A percentile compares a stretch with the other conserved stretches of the same genome.
phyloP scores from a whole-genome alignment of 148 eudicot genomes.

The Rhododendron ferrugineum region DNA sequence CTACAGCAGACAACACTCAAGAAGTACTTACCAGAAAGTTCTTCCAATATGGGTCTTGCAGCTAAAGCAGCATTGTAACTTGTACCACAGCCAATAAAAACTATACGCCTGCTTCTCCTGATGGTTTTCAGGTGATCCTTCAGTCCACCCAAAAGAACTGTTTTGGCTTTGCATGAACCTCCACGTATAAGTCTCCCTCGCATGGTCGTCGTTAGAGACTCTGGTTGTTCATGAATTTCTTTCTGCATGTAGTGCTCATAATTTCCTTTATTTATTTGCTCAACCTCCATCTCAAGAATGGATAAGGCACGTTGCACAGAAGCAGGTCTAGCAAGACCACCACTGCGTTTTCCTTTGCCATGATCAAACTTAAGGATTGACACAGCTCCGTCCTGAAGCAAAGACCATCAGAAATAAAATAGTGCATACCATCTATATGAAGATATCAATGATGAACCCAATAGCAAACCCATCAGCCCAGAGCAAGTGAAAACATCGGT shows the following conservation, averaged over 20 bases:
- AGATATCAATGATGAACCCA: background rate
- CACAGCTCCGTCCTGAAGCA: conserved; percentile 74
- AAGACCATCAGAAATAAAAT: background rate
- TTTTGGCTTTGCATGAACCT: conserved; percentile 79
- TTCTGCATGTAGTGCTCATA: conserved; percentile 94
- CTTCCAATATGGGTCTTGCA: conserved; percentile 90
- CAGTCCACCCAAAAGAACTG: conserved; percentile 86
- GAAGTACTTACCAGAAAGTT: conserved; percentile 75
- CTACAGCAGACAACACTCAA: conserved; percentile 6
- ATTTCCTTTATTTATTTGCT: conserved; percentile 88
- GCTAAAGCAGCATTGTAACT: conserved; percentile 99
- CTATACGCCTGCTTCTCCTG: conserved; percentile 90
- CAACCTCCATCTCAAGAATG: conserved; percentile 90
- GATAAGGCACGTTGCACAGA: conserved; percentile 86
- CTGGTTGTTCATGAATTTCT: conserved; percentile 90
- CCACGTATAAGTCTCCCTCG: conserved; percentile 94
- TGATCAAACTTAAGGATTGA: conserved; percentile 76
- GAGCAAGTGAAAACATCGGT: background rate
- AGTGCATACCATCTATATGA: background rate
- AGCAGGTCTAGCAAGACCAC: conserved; percentile 33
- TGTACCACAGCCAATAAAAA: conserved; percentile 97
- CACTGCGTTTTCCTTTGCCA: conserved; percentile 50
- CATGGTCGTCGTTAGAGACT: conserved; percentile 92
- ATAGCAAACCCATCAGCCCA: background rate
- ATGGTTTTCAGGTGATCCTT: conserved; percentile 95